phyloP scores from a whole-genome alignment of 148 eudicot species.

The Limonium bicolor region DNA sequence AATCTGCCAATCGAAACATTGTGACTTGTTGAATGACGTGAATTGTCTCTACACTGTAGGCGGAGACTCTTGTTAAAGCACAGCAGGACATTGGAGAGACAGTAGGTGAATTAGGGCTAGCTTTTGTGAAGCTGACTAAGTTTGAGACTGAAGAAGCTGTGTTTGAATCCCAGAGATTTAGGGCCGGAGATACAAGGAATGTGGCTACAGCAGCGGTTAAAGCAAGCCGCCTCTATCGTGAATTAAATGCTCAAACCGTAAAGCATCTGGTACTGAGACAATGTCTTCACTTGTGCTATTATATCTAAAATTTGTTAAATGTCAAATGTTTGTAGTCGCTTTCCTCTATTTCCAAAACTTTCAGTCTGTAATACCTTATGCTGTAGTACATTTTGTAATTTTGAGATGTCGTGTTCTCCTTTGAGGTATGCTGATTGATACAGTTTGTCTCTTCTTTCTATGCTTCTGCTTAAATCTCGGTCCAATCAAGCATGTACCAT shows the following conservation, averaged over 20 bases:
- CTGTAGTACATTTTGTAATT: too few relatives aligned
- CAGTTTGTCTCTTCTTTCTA: too few relatives aligned
- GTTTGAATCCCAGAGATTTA: slow-evolving; percentile 1
- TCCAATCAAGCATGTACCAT: too few relatives aligned
- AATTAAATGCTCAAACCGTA: slow-evolving; percentile 2
- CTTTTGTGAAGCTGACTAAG: slow-evolving; percentile 1
- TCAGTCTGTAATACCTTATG: too few relatives aligned
- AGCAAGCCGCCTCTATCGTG: slow-evolving; percentile 3
- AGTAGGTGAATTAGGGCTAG: slow-evolving; percentile 4
- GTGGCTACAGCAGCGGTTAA: slow-evolving; percentile 3
- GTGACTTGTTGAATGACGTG: too few relatives aligned
- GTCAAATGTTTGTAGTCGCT: neutral
- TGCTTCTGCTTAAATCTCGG: too few relatives aligned
- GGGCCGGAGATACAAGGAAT: slow-evolving; percentile 4
- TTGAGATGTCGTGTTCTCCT: too few relatives aligned
- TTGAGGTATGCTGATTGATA: too few relatives aligned
- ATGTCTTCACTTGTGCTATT: neutral
- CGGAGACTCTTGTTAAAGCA: slow-evolving; percentile 4
- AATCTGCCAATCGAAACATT: too few relatives aligned
- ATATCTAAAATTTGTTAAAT: neutral
- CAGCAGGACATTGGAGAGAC: slow-evolving; percentile 5
- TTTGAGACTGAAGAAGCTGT: slow-evolving; percentile 6
- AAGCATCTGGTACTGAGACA: slow-evolving; percentile 3
- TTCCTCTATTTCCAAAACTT: too few relatives aligned
- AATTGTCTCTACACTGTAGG: too few relatives aligned